Evolutionary conservation across 345 rosid genomes (phyloP), one percentile per base, ranked within the genome.

Genomic region (Arabidopsis arenosa): DNA sequence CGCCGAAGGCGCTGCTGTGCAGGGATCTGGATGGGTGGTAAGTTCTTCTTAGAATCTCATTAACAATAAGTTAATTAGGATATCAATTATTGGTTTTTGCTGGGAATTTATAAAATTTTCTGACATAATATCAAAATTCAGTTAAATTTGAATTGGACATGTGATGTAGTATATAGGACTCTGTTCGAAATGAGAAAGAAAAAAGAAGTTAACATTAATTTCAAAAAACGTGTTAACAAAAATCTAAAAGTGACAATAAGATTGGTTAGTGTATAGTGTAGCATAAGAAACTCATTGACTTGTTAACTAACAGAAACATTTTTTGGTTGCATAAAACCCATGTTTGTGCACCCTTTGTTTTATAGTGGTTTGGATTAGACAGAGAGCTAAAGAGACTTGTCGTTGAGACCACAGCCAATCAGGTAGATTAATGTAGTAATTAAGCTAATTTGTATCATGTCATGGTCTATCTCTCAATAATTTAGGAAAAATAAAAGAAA

Each of bases 11-110:
- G 90, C 97, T 51, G 90, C 96, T 55, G 61, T 95, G n/a, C 99
- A 92, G 74, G 98, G 97, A 71, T 92, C 97, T 66, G 97, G 97
- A 62, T 95, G 99, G 99, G 97, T 95, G 96, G 97, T 92, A 82
- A 72, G 92, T 43, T 10, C 72, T 51, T 76, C 6, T n/a, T 43
- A 43, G 33, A 14, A 62, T 37, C 13, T n/a, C 9, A 18, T 6
- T 17, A 60, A 33, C 57, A 47, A 14, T 32, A 30, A 6, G 35
- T 67, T n/a, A n/a, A n/a, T n/a, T 40, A 9, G 9, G 18, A 59
- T 17, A 10, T n/a, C 44, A 15, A n/a, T 9, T 5, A 17, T 15
- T 61, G 48, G 9, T 6, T 59, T 37, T n/a, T n/a, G n/a, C n/a
- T n/a, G n/a, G n/a, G n/a, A n/a, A 23, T 23, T 23, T n/a, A 14